Conservation (phyloP, 352 stramenopile genomes). For the Paralagenidium karlingii region DNA sequence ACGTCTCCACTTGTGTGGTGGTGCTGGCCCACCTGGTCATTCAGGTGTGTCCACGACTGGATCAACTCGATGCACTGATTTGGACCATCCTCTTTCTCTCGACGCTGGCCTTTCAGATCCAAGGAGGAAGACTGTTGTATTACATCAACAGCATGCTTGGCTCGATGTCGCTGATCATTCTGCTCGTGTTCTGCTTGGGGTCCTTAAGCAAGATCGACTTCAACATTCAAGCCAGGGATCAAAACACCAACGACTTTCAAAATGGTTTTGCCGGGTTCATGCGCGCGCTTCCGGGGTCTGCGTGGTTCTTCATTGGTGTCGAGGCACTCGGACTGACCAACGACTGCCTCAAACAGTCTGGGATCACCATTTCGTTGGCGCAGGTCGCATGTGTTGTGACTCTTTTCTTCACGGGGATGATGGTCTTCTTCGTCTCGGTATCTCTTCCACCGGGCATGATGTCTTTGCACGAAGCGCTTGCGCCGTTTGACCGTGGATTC, state of each 20-base stretch:
- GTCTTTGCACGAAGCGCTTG: not conserved
- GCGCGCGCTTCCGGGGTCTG: not conserved
- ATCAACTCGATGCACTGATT: slow-evolving; percentile 10
- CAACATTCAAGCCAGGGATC: not conserved
- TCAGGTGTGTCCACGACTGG: slow-evolving; percentile 1
- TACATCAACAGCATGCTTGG: slow-evolving; percentile 5
- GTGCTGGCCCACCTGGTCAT: slow-evolving; percentile 21
- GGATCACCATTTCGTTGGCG: not conserved
- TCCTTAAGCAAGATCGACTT: slow-evolving; percentile 5
- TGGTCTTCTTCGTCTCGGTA: not conserved
- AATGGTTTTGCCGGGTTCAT: slow-evolving; percentile 4
- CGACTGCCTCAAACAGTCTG: not conserved
- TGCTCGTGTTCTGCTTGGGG: slow-evolving; percentile 9
- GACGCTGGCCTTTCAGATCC: slow-evolving; percentile 16
- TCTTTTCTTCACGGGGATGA: not conserved
- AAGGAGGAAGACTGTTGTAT: too few species aligned
- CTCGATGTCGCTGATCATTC: slow-evolving; percentile 4
- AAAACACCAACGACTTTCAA: not conserved
- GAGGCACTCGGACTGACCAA: not conserved
- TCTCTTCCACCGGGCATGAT: slow-evolving; percentile 1
- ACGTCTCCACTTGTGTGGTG: slow-evolving; percentile 16
- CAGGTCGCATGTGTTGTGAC: not conserved
- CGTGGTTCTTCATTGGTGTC: not conserved
- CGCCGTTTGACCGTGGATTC: slow-evolving; percentile 1
- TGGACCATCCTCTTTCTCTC: slow-evolving; percentile 18